phyloP scores from a whole-genome alignment of 345 rosid species.

The Erucastrum elatum region DNA sequence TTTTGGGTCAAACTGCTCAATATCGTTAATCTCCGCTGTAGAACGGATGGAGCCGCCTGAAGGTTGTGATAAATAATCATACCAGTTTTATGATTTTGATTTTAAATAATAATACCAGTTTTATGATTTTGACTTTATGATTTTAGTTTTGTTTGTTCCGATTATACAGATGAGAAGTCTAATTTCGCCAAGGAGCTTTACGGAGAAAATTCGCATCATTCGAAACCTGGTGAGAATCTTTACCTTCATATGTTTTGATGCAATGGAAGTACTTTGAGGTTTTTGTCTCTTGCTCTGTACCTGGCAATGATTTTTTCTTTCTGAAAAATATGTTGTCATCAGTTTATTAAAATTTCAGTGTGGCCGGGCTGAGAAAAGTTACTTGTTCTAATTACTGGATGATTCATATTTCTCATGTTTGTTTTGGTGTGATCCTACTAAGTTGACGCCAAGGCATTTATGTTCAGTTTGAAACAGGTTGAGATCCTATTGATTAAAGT shows the following conservation, averaged over 20 bases:
- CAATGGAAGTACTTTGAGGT: not conserved
- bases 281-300: not conserved
- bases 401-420: not conserved
- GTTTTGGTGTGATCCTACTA: not conserved
- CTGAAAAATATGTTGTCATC: not conserved
- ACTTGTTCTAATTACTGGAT: not conserved
- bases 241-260: slow-evolving; percentile 8
- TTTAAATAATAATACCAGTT: too few relatives aligned
- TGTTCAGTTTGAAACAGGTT: too few relatives aligned
- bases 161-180: slow-evolving; percentile 40
- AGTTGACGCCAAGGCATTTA: too few relatives aligned
- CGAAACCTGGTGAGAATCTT: slow-evolving; percentile 35
- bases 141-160: not conserved
- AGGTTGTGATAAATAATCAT: not conserved
- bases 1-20: not conserved
- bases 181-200: slow-evolving; percentile 56
- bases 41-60: not conserved
- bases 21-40: not conserved
- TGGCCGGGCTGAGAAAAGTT: not conserved
- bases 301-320: not conserved
- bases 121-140: not conserved
- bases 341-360: not conserved
- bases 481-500: too few relatives aligned
- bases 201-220: slow-evolving; percentile 45
- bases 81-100: not conserved